Evolutionary conservation across 208 protist species (phyloP).

Genomic region (Acanthamoeba lenticulata): DNA sequence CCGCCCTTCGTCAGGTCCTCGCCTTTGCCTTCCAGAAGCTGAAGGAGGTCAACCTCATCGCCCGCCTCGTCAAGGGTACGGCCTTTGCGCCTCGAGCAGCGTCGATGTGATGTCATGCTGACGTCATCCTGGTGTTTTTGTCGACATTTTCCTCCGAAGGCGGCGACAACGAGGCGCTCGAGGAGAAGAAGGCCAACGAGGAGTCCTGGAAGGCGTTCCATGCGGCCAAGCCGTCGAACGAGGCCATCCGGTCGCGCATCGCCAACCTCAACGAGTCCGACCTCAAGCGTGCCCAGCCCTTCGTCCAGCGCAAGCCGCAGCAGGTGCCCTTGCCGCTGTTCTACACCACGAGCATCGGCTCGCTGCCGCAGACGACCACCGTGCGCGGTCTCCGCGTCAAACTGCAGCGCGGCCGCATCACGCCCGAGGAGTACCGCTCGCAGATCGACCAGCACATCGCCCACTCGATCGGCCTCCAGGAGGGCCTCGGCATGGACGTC

Average conservation of each 20-base stretch:
- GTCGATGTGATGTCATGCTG: not conserved
- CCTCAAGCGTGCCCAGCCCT: slow-evolving; percentile 67
- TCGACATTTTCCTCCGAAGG: not conserved
- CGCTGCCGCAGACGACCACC: slow-evolving; percentile 91
- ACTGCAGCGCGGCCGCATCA: slow-evolving; percentile 85
- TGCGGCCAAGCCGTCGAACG: slow-evolving; percentile 65
- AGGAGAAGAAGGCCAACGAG: not conserved
- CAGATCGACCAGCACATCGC: slow-evolving; percentile 90
- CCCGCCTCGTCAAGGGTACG: slow-evolving; percentile 73
- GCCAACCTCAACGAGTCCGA: slow-evolving; percentile 37
- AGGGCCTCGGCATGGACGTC: slow-evolving; percentile 90
- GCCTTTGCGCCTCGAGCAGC: too few relatives aligned
- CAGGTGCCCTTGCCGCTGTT: slow-evolving; percentile 83
- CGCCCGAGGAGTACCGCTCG: slow-evolving; percentile 83
- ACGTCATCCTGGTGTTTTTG: not conserved
- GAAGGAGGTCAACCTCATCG: slow-evolving; percentile 86
- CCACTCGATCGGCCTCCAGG: slow-evolving; percentile 87
- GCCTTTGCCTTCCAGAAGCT: slow-evolving; percentile 91
- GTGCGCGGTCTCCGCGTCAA: slow-evolving; percentile 86
- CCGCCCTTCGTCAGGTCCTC: slow-evolving; percentile 86
- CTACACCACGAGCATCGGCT: slow-evolving; percentile 93
- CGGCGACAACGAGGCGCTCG: not conserved
- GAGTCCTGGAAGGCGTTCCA: slow-evolving; percentile 11
- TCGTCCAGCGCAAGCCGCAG: slow-evolving; percentile 80
- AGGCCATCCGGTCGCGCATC: slow-evolving; percentile 55